These are phyloP conservation scores for Leccinum broughii DNA, from an alignment of 768 basidiomycete genomes.

Conservation along the genomic window DNA sequence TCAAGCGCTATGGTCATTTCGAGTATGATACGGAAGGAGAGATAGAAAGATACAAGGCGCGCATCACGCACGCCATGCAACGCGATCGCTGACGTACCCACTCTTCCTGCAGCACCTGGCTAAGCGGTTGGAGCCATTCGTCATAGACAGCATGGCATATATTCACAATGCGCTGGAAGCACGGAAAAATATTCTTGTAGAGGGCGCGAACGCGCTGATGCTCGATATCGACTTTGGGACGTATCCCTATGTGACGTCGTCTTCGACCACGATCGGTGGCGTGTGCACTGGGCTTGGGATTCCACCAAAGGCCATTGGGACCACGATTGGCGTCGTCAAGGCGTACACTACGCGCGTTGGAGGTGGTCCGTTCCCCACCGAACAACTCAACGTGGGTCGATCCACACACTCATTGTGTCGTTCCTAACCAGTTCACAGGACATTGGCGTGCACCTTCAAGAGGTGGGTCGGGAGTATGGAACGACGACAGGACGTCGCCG, in stretches of 20 bases:
- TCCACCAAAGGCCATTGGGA: slow-evolving; percentile 86
- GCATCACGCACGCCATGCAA: slow-evolving; percentile 8
- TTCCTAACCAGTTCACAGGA: slow-evolving; percentile 45
- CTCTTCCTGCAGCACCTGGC: slow-evolving; percentile 63
- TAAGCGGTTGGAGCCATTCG: slow-evolving; percentile 80
- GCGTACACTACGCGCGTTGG: slow-evolving; percentile 99
- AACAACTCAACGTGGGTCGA: slow-evolving; percentile 78
- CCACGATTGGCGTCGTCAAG: slow-evolving; percentile 90
- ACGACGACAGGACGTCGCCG: slow-evolving; percentile 90
- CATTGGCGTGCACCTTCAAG: slow-evolving; percentile 84
- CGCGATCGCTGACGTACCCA: neutral
- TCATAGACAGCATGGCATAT: slow-evolving; percentile 85
- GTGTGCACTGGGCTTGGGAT: slow-evolving; percentile 98
- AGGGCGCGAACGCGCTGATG: slow-evolving; percentile 98
- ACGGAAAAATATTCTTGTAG: slow-evolving; percentile 84
- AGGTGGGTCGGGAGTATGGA: slow-evolving; percentile 91
- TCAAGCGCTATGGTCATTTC: slow-evolving; percentile 97
- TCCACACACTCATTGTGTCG: neutral
- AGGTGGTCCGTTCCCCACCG: slow-evolving; percentile 97
- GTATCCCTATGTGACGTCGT: slow-evolving; percentile 97
- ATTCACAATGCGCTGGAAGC: slow-evolving; percentile 76
- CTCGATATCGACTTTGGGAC: slow-evolving; percentile 98
- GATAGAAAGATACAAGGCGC: slow-evolving; percentile 87
- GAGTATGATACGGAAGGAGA: slow-evolving; percentile 99
- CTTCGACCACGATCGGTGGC: slow-evolving; percentile 90